Conservation (phyloP, 768 basidiomycete species). For the Crassisporium funariophilum region DNA sequence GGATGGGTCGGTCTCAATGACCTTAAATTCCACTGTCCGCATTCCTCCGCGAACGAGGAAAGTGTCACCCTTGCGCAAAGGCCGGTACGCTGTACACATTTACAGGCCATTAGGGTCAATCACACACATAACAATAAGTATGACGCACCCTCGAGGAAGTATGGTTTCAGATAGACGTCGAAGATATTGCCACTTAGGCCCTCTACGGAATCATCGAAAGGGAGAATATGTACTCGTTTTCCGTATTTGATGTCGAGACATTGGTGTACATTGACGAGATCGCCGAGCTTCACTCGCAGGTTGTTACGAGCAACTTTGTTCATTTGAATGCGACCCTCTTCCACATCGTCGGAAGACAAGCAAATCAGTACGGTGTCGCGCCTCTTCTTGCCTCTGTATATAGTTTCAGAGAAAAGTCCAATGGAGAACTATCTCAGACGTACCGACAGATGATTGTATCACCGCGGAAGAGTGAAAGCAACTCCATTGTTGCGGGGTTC, state of each 20-base stretch:
- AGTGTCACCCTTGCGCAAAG: conserved; percentile 96
- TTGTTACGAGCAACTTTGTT: conserved; percentile 99
- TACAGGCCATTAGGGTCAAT: background rate
- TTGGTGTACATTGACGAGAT: conserved; percentile 93
- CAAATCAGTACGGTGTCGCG: conserved; percentile 98
- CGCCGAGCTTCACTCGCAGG: conserved; percentile 94
- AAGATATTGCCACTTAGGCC: conserved; percentile 98
- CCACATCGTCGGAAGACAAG: conserved; percentile 92
- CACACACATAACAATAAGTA: background rate
- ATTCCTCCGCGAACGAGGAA: conserved; percentile 99
- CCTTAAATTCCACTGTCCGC: conserved; percentile 99
- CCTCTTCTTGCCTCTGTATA: conserved; percentile 89
- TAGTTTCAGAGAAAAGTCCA: background rate
- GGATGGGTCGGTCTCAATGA: conserved; percentile 96
- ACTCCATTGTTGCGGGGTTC: conserved; percentile 96
- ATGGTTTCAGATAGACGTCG: conserved; percentile 98
- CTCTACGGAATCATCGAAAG: conserved; percentile 98
- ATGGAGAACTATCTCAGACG: conserved; percentile 15
- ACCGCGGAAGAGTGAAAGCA: conserved; percentile 90
- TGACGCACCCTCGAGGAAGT: conserved; percentile 89
- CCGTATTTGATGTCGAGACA: conserved; percentile 99
- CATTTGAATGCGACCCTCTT: conserved; percentile 96
- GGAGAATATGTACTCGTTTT: conserved; percentile 94
- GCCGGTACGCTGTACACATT: conserved; percentile 71
- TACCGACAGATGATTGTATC: conserved; percentile 95